phyloP scores from a whole-genome alignment of 176 grass and related monocot species.

The Carex cristatella region DNA sequence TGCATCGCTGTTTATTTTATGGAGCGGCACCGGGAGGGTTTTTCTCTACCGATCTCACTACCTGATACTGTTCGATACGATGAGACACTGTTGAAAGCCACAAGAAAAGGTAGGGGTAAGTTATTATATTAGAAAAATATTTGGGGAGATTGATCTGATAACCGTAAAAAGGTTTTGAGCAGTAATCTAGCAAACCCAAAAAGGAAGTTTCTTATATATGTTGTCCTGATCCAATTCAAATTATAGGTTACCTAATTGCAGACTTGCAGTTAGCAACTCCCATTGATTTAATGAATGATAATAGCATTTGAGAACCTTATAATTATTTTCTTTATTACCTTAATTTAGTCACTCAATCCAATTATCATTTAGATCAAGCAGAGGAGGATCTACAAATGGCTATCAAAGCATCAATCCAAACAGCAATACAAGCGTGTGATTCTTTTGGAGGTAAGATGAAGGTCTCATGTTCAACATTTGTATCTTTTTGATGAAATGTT shows the following conservation, averaged over 20 bases:
- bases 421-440: neutral
- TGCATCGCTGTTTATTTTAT: constrained; percentile 29
- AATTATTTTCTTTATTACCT: neutral
- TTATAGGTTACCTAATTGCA: neutral
- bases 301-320: no score
- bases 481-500: neutral
- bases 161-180: neutral
- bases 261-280: neutral
- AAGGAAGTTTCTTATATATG: neutral
- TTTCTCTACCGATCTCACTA: constrained; percentile 1
- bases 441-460: neutral
- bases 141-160: neutral
- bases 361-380: neutral
- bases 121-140: neutral
- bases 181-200: neutral
- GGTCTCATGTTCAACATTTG: neutral
- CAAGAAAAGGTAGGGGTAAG: neutral
- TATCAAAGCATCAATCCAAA: constrained; percentile 12
- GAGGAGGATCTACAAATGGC: neutral
- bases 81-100: neutral
- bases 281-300: no score
- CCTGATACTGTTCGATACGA: constrained; percentile 10
- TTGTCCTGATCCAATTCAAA: neutral
- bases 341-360: neutral
- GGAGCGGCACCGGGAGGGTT: constrained; percentile 9